Conservation (phyloP, 345 rosid genomes). For the Firmiana major region DNA sequence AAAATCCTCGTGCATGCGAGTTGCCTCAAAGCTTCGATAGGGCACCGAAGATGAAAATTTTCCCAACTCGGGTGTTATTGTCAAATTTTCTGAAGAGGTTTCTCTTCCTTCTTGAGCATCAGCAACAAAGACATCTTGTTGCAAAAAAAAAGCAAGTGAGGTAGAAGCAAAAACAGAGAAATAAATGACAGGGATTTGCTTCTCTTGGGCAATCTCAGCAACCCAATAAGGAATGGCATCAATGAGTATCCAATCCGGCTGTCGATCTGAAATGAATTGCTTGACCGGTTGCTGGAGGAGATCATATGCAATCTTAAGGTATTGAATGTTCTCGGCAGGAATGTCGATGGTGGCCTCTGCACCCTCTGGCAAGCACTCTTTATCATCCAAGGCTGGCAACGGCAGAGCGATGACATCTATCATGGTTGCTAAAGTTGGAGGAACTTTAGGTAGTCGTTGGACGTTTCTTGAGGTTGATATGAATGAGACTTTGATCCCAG, state of each 20-base stretch:
- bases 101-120: background rate
- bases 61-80: background rate
- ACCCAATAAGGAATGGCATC: constrained; percentile 22
- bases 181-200: constrained; percentile 3
- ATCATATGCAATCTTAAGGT: constrained; percentile 30
- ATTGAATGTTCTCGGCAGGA: background rate
- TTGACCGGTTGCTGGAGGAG: constrained; percentile 23
- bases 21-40: background rate
- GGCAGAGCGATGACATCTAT: constrained; percentile 13
- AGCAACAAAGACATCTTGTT: background rate
- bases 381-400: constrained; percentile 12
- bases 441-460: constrained; percentile 29
- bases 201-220: constrained; percentile 13
- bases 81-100: constrained; percentile 15
- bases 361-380: constrained; percentile 3
- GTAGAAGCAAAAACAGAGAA: constrained; percentile 23
- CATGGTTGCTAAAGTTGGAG: constrained; percentile 9
- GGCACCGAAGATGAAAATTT: constrained; percentile 16
- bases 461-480: constrained; percentile 24
- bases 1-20: too few species aligned
- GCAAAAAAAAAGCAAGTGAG: background rate
- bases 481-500: constrained; percentile 18
- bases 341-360: constrained; percentile 20
- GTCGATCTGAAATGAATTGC: constrained; percentile 4
- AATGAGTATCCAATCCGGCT: constrained; percentile 24